A percentile compares a stretch with the other conserved stretches of the same genome.
Evolutionary conservation across 345 rosid genomes (phyloP).

Genomic region (Euphorbia lathyris): DNA sequence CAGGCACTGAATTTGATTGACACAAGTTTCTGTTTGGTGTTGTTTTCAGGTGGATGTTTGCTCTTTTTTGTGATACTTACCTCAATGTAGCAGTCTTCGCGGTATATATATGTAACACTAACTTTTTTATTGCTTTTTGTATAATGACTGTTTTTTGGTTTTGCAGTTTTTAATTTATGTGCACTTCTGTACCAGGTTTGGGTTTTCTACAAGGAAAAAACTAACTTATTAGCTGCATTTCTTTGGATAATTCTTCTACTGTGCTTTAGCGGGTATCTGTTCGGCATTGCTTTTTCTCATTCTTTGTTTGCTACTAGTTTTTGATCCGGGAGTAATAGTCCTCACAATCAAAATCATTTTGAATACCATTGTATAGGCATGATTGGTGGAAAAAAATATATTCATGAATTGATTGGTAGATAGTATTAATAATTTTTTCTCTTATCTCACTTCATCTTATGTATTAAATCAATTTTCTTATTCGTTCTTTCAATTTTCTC

Average conservation of each 20-base stretch:
- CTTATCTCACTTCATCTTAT: too few species aligned
- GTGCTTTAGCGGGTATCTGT: constrained; percentile 58
- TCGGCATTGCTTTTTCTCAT: background rate
- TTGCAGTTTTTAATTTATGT: background rate
- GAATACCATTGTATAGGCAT: too few species aligned
- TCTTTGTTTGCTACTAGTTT: too few species aligned
- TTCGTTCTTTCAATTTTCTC: background rate
- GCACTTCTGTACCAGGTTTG: constrained; percentile 45
- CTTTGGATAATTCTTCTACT: constrained; percentile 61
- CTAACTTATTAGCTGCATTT: constrained; percentile 33
- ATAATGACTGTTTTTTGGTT: too few species aligned
- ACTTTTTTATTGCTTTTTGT: background rate
- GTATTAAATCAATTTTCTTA: background rate
- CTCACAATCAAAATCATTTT: too few species aligned
- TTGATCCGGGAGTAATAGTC: too few species aligned
- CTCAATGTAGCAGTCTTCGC: constrained; percentile 50
- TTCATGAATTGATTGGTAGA: too few species aligned
- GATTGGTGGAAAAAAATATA: too few species aligned
- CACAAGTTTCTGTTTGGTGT: background rate
- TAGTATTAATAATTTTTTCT: too few species aligned
- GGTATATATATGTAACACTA: too few species aligned
- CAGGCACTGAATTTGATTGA: background rate
- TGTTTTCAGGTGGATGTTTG: constrained; percentile 66
- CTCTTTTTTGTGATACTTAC: constrained; percentile 70
- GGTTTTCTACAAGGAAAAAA: constrained; percentile 66